Base-by-base conservation (phyloP, 208 protist genomes). In the Giardia muris region DNA sequence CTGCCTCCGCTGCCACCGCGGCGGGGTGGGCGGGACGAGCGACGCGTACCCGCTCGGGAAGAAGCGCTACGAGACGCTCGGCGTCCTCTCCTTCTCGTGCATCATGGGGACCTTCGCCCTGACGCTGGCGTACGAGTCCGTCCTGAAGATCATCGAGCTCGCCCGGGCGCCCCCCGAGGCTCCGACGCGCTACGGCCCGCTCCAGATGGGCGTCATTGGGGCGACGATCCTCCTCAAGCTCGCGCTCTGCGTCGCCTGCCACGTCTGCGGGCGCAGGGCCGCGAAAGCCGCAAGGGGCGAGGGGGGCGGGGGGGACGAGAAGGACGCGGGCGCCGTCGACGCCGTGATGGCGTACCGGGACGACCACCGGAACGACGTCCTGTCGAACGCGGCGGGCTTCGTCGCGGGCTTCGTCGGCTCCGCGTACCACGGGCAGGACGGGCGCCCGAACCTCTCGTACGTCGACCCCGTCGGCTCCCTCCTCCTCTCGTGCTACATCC, bases 341-440 rank as follows among this genome's bases (percentile, higher is more conserved):
- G 43, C 10, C 2, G 4, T 4, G 4, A 22, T 3, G 19, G 87
- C 87, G 2, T 90, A 90, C 45, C n/a, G 87, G 2, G 87, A 90
- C 87, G 87, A 90, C n/a, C 87, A 90, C 44, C 1, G 87, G 1
- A 90, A 90, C 87, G 87, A 90, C n/a, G 43, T 90, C 43, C 87
- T 90, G 30, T 47, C 87, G 45, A 90, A 90, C 45, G 19, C 87
- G 2, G 1, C 48, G 1, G 2, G 43, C 2, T 47, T 90, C 2
- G 2, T 90, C n/a, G 87, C 42, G 46, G 87, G 4, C 2, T 47
- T 2, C 43, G 2, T 90, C 10, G 44, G 2, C 43, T 90, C 1
- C 87, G 2, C 46, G 10, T 47, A 67, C 1, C 4, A 47, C 19
- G 87, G 87, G 1, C n/a, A 90, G 19, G 57, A 76, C 57, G 57